Base-by-base conservation (phyloP, 2,329 filamentous ascomycete genomes). In the Alternaria sp. region DNA sequence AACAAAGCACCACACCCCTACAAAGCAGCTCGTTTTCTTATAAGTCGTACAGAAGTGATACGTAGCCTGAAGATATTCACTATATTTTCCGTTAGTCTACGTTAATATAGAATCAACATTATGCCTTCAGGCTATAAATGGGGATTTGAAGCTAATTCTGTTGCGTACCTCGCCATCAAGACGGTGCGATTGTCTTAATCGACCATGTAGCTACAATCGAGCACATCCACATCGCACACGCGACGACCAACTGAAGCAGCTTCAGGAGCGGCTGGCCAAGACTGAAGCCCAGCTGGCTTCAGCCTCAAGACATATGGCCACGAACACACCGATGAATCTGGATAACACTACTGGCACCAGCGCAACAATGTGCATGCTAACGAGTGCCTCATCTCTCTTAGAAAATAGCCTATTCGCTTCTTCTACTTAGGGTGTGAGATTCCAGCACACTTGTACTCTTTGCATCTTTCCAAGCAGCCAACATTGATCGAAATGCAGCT, bases 401-500 rank as follows among this genome's bases (percentile, higher is more conserved):
- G 36, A 52, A 3, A 0, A 17, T 17, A 39, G 23, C 42, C 5
- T 42, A 1, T 44, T 44, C 10, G 6, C 50, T 44, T 26, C 37
- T 42, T 52, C 28, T 21, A 14, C 8, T 0, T 28, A 52, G 9
- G 39, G 21, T 3, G 14, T 14, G 4, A 17, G 28, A 52, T 2
- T 21, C 29, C 0, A 17, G 46, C 1, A 46, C 78, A 84, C 0
- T 67, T 86, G 3, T 84, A 86, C 54, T 85, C 85, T 0, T 65
- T 78, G 0, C 76, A 85, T 7, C 79, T 86, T 44, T 66, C 85
- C 4, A 42, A 34, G 14, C 66, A 36, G 2, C 26, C 26, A 24
- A 46, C 29, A 13, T 54, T 48, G 21, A 28, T 62, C 57, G 42
- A 41, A 21, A 31, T 67, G 11, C 49, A 58, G 4, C 63, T 68